Percentiles rank a stretch among this genome's conserved stretches.
Evolutionary conservation across 1,139 yeast species (phyloP).

Genomic region (Meyerozyma carpophila): DNA sequence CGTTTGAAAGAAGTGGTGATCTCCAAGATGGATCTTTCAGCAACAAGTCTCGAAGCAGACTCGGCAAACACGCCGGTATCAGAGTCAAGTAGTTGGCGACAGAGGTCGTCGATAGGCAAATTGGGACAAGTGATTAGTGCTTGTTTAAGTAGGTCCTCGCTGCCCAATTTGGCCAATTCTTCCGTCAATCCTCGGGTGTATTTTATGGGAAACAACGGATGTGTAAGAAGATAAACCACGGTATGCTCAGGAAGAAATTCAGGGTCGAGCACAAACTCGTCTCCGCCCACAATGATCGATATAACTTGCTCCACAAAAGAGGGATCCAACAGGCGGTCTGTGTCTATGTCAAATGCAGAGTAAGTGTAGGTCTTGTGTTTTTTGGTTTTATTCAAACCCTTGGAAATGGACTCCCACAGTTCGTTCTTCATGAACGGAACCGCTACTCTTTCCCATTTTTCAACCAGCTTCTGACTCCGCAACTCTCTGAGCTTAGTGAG

Average conservation of each 20-base stretch:
- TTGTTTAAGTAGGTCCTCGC: constrained; percentile 56
- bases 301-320: constrained; percentile 49
- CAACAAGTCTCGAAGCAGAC: constrained; percentile 58
- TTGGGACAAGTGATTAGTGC: constrained; percentile 77
- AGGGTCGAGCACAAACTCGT: constrained; percentile 15
- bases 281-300: constrained; percentile 32
- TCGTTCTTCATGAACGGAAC: constrained; percentile 31
- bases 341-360: constrained; percentile 54
- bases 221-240: constrained; percentile 72
- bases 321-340: constrained; percentile 64
- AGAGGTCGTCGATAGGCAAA: constrained; percentile 57
- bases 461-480: constrained; percentile 14
- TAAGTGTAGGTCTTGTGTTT: constrained; percentile 16
- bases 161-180: constrained; percentile 26
- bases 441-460: constrained; percentile 27
- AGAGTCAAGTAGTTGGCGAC: constrained; percentile 51
- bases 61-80: constrained; percentile 65
- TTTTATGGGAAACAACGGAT: constrained; percentile 72
- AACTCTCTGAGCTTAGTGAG: constrained; percentile 18
- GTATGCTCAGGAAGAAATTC: constrained; percentile 52
- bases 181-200: constrained; percentile 50
- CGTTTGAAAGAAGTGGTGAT: constrained; percentile 33
- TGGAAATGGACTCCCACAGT: constrained; percentile 19
- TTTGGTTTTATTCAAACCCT: constrained; percentile 11
- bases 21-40: constrained; percentile 50